These are phyloP conservation scores for Brasenia schreberi DNA, from an alignment of 164 flowering plant species.

Conservation along the genomic window DNA sequence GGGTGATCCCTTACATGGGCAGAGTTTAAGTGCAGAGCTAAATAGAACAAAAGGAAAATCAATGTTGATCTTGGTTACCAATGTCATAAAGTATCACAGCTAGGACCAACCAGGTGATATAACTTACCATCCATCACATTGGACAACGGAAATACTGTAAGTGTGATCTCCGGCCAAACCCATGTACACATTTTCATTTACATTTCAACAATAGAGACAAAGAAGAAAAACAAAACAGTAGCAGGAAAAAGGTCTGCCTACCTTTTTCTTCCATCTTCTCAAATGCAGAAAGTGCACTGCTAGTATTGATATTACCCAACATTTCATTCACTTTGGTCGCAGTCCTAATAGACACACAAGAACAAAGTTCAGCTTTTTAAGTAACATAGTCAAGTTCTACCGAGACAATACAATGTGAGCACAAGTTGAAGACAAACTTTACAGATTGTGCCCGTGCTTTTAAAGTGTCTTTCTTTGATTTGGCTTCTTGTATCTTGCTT, in stretches of 20 bases:
- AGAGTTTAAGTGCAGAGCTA: no score
- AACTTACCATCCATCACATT: no score
- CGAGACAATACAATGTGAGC: not conserved
- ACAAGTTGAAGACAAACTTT: slow-evolving; percentile 38
- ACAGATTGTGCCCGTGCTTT: slow-evolving; percentile 99
- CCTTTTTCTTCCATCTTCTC: slow-evolving; percentile 99
- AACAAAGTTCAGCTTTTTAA: not conserved
- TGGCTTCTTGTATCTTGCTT: slow-evolving; percentile 97
- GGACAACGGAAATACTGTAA: no score
- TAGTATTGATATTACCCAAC: slow-evolving; percentile 90
- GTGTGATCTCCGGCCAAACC: not conserved
- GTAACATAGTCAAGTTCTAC: not conserved
- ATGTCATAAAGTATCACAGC: no score
- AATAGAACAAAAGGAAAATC: no score
- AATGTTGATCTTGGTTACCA: no score
- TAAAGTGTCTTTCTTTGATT: slow-evolving; percentile 83
- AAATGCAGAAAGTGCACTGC: slow-evolving; percentile 91
- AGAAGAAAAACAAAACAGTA: not conserved
- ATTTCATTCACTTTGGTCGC: slow-evolving; percentile 88
- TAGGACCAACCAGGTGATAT: no score
- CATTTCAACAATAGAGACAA: not conserved
- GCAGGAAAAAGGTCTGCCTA: slow-evolving; percentile 4
- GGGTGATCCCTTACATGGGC: no score
- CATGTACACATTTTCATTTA: not conserved
- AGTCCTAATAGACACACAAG: slow-evolving; percentile 38